Evolutionary conservation across 805 yeast genomes (phyloP).

Genomic region (Zygosaccharomyces kombuchaensis): DNA sequence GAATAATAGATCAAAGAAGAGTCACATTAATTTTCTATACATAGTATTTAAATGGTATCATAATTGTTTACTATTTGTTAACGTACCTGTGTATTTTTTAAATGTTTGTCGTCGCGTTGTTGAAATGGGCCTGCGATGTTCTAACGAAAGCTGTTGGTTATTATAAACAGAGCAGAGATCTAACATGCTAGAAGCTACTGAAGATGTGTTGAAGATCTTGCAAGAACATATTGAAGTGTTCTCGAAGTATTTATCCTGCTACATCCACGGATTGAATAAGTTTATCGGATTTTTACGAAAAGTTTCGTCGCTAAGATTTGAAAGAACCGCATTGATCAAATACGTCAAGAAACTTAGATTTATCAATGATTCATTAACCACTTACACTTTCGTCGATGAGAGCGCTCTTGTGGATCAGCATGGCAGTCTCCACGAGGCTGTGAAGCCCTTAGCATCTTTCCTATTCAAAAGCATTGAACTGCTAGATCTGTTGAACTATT

Average conservation of each 20-base stretch:
- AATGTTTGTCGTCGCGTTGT: neutral
- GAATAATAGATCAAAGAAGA: neutral
- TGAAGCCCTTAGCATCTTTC: constrained; percentile 22
- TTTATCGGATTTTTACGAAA: constrained; percentile 32
- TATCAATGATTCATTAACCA: constrained; percentile 27
- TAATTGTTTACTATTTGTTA: neutral
- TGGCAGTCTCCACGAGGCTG: constrained; percentile 8
- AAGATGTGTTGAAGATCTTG: constrained; percentile 4
- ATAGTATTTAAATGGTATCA: neutral
- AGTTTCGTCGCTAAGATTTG: constrained; percentile 30
- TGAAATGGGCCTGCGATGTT: neutral
- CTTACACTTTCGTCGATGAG: constrained; percentile 8
- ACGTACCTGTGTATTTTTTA: neutral
- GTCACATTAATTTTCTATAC: neutral
- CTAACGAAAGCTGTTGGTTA: neutral
- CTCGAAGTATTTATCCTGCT: constrained; percentile 27
- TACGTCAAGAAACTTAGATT: constrained; percentile 35
- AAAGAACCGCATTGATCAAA: constrained; percentile 33
- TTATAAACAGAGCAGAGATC: neutral
- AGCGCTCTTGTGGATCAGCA: neutral
- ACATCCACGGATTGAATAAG: constrained; percentile 32
- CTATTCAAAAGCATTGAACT: constrained; percentile 28
- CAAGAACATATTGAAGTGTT: constrained; percentile 13
- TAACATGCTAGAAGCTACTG: constrained; percentile 2
- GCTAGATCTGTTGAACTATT: constrained; percentile 31